Conservation (phyloP, 2,329 filamentous ascomycete species). For the Colletotrichum sp. region DNA sequence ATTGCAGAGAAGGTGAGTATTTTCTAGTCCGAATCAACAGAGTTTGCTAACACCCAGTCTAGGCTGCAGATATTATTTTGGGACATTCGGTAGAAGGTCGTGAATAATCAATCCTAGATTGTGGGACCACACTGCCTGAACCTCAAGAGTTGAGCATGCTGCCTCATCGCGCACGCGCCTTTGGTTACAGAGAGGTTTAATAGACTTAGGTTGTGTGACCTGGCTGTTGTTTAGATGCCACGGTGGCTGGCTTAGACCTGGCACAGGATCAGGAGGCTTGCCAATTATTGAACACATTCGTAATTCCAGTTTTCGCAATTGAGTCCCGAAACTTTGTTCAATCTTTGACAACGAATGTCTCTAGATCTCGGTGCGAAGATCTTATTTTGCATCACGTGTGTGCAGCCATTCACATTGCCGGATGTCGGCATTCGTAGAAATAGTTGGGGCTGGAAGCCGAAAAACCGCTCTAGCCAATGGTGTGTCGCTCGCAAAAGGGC, state of each 20-base stretch:
- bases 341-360: background rate
- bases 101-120: background rate
- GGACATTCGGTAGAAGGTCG: background rate
- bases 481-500: background rate
- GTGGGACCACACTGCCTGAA: background rate
- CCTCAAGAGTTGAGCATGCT: background rate
- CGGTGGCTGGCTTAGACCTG: background rate
- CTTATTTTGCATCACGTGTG: background rate
- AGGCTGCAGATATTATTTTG: background rate
- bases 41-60: background rate
- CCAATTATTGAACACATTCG: background rate
- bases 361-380: background rate
- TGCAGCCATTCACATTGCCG: background rate
- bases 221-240: background rate
- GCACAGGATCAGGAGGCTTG: background rate
- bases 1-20: conserved; percentile 20
- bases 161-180: background rate
- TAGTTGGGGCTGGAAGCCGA: background rate
- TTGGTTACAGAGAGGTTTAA: background rate
- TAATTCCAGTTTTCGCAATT: background rate
- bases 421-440: background rate
- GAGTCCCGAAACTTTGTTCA: rapidly evolving
- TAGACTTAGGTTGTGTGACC: background rate
- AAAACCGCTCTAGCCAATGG: background rate
- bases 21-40: rapidly evolving